phyloP scores from a whole-genome alignment of 306 rosid species.

The Oemleria cerasiformis region DNA sequence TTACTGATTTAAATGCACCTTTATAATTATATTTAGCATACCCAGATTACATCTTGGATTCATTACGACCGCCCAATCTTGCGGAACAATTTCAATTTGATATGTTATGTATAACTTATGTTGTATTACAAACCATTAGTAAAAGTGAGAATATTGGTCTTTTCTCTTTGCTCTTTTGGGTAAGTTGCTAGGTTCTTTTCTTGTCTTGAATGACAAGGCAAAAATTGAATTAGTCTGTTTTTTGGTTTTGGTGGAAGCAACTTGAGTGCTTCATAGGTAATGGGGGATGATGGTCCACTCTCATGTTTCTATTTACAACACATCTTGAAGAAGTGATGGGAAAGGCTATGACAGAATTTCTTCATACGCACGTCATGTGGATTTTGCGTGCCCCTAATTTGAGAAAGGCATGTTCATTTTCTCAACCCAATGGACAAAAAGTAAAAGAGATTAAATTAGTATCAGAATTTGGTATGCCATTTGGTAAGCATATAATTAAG shows the following conservation, averaged over 20 bases:
- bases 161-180: conserved; percentile 25
- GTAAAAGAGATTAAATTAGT: conserved; percentile 16
- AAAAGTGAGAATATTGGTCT: not conserved
- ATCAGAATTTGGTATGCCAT: conserved; percentile 15
- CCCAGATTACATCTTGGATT: conserved; percentile 22
- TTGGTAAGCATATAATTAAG: conserved; percentile 9
- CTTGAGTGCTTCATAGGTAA: conserved; percentile 30
- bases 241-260: conserved; percentile 23
- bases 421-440: conserved; percentile 1
- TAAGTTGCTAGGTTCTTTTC: conserved; percentile 14
- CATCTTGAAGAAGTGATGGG: conserved; percentile 11
- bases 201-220: conserved; percentile 30
- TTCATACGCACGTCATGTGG: conserved; percentile 11
- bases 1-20: conserved; percentile 14
- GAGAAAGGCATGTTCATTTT: not conserved
- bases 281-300: conserved; percentile 4
- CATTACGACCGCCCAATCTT: conserved; percentile 6
- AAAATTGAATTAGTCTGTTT: not conserved
- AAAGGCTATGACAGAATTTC: conserved; percentile 12
- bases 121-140: not conserved
- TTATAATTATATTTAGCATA: not conserved
- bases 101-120: not conserved
- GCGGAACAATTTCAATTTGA: not conserved
- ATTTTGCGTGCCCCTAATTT: not conserved
- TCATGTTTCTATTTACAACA: not conserved